Percentiles rank a stretch among this genome's conserved stretches.
phyloP scores from a whole-genome alignment of 2,329 filamentous ascomycete species.

The Colletotrichum lupini region DNA sequence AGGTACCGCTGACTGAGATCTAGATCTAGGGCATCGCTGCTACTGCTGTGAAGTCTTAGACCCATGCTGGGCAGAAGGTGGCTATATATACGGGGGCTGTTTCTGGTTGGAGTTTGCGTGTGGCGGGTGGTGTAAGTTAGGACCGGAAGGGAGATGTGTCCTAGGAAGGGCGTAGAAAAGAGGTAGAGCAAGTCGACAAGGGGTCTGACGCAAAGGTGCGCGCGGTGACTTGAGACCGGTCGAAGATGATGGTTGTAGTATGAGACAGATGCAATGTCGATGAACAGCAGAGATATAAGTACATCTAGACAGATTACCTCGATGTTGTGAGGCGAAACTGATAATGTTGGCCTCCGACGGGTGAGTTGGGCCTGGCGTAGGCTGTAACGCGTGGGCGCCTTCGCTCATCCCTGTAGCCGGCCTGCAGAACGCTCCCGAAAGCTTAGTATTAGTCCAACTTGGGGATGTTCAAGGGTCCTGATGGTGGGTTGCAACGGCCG shows the following conservation, averaged over 20 bases:
- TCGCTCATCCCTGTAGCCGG: background rate
- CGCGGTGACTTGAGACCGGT: background rate
- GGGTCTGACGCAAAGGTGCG: conserved; percentile 11
- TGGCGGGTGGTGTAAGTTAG: background rate
- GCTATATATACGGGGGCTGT: background rate
- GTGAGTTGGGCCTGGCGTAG: conserved; percentile 11
- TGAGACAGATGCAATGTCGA: background rate
- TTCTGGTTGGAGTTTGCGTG: background rate
- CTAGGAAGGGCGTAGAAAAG: background rate
- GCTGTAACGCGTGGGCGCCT: conserved; percentile 8
- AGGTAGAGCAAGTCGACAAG: background rate
- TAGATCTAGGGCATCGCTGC: conserved; percentile 17
- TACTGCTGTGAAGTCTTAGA: conserved; percentile 15
- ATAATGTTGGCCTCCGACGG: background rate
- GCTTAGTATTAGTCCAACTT: background rate
- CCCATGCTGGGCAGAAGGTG: conserved; percentile 12
- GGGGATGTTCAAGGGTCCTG: background rate
- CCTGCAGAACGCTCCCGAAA: conserved; percentile 10
- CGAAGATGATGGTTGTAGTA: background rate
- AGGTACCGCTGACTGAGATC: conserved; percentile 18
- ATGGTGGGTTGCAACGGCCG: conserved; percentile 7
- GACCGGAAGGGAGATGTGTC: background rate
- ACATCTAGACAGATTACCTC: background rate
- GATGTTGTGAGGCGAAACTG: conserved; percentile 7
- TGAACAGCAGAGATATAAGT: conserved; percentile 18